Evolutionary conservation across 1,139 yeast species (phyloP).

Genomic region (Saccharomyces hybrid): DNA sequence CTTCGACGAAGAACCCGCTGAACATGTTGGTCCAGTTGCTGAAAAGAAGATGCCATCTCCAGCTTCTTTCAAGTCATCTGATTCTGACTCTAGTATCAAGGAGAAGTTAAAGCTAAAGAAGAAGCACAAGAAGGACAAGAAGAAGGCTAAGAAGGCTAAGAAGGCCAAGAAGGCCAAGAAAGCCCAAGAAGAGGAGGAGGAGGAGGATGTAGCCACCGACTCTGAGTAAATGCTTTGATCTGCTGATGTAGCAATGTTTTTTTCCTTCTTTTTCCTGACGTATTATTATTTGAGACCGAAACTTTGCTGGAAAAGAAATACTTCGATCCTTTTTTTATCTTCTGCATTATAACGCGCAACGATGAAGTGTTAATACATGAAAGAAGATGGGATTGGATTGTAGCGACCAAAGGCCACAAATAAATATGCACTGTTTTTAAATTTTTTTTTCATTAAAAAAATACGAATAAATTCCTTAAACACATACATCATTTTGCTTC

Average conservation of each 20-base stretch:
- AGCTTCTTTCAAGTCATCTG: conserved; percentile 4
- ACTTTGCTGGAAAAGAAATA: background rate
- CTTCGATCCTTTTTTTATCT: background rate
- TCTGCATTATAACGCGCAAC: too few species aligned
- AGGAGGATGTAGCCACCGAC: background rate
- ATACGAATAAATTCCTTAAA: background rate
- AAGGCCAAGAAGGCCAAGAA: conserved; percentile 9
- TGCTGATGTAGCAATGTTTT: background rate
- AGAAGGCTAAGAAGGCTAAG: conserved; percentile 8
- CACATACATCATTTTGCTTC: background rate
- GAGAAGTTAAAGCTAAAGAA: background rate
- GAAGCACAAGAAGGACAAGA: conserved; percentile 4
- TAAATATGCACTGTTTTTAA: background rate
- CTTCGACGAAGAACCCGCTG: conserved; percentile 6
- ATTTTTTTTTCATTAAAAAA: background rate
- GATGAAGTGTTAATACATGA: background rate
- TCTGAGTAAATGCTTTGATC: background rate
- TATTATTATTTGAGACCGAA: background rate
- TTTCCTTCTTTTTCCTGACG: background rate
- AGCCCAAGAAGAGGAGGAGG: background rate
- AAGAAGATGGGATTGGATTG: background rate
- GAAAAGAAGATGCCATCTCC: background rate
- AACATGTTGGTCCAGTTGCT: conserved; percentile 3
- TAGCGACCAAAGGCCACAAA: background rate
- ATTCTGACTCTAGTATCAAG: background rate